Percentiles rank a stretch among this genome's conserved stretches.
Evolutionary conservation across 805 yeast species (phyloP).

Genomic region (Lipomyces yamanashiensis): DNA sequence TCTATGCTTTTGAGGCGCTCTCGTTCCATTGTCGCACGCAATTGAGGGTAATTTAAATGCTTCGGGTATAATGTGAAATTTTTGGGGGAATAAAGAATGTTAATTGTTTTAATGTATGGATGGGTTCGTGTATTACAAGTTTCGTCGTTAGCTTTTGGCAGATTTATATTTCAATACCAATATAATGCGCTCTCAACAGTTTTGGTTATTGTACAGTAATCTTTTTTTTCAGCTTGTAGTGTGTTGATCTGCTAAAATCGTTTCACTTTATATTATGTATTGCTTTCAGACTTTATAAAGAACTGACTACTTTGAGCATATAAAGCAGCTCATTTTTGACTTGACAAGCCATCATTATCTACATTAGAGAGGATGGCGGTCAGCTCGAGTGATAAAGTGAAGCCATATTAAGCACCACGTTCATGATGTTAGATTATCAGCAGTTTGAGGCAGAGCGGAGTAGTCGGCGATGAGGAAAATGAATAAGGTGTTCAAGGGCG

Average conservation of each 20-base stretch:
- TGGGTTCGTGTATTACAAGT: slow-evolving; percentile 1
- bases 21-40: background rate
- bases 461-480: too few relatives aligned
- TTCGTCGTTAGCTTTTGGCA: background rate
- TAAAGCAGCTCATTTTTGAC: too few relatives aligned
- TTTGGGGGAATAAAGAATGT: background rate
- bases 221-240: background rate
- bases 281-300: background rate
- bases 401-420: too few relatives aligned
- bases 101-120: background rate
- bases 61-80: background rate
- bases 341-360: too few relatives aligned
- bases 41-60: background rate
- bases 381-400: too few relatives aligned
- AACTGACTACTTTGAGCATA: too few relatives aligned
- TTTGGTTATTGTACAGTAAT: background rate
- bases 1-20: background rate
- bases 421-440: too few relatives aligned
- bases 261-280: too few relatives aligned
- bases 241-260: background rate
- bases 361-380: too few relatives aligned
- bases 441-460: too few relatives aligned
- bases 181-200: background rate
- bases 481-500: too few relatives aligned
- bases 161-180: slow-evolving; percentile 1